Base-by-base conservation (phyloP, 2,329 filamentous ascomycete species). In the Zasmidium citrigriseum region DNA sequence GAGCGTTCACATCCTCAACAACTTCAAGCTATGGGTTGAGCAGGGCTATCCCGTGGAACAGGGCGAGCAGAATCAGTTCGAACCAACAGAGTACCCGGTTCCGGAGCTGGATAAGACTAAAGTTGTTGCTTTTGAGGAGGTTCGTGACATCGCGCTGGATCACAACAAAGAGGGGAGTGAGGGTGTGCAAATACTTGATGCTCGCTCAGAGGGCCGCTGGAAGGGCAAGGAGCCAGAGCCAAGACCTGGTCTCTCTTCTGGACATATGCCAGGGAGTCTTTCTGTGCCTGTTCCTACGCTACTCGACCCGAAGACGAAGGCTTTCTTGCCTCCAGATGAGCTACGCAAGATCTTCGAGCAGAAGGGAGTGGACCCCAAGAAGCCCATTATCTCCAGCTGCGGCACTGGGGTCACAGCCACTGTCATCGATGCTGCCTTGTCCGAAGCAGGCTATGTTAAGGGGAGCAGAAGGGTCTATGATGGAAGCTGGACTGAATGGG, bases 331-430 rank as follows among this genome's bases (percentile, higher is more conserved):
- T 0, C 80, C 83, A 0, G 84, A 89, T 12, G 82, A 93, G 74
- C 79, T 99, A 50, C 83, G 82, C 67, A 84, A 88, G 69, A 72
- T 98, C 16, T 95, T 99, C 69, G 80, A 89, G 72, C 80, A 82
- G n/a, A 93, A 89, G 72, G 89, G 91, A 0, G 78, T 99, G 9
- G 88, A 96, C 71, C 86, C 89, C 0, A 80, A 82, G 24, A 91
- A 88, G 73, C 89, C 93, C 2, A 90, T 97, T 65, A 89, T 98
- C 67, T 89, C 86, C 51, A 93, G 85, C 68, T 99, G 95, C 69
- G 95, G 95, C 12, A 97, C 93, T 5, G 95, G 95, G 29, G 93
- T 99, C 52, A 98, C 93, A 11, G 95, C 95, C 7, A 91, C 90
- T 18, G 85, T 97, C 46, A 86, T 99, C 45, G 95, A 99, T 72